Evolutionary conservation across 163 green algal species (phyloP), one percentile per base, ranked within the genome.

Genomic region (Volvox carteri): DNA sequence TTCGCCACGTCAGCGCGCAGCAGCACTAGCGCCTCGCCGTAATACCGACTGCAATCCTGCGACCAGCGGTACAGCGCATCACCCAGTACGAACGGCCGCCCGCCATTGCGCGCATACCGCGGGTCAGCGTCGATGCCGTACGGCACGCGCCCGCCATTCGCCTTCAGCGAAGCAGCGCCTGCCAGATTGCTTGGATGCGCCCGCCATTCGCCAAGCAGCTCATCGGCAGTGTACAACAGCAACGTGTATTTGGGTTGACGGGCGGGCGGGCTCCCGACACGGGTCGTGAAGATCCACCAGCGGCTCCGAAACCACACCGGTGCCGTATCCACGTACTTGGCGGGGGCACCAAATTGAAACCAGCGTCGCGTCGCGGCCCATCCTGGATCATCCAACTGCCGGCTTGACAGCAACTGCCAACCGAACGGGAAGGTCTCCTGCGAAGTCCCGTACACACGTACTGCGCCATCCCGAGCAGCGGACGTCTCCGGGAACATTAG

Each of bases 231-330:
- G 84, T 89, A 89, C 2, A 89, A 33, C 39, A 84, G 37, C 19
- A 89, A 46, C 23, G 70, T 89, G 41, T 89, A 89, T 39, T 89
- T 89, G 39, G 84, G 84, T 37, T 84, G 70, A n/a, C 72, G 44
- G 5, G 50, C 52, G 7, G 39, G 28, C 0, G 84, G 84, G 5
- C 39, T 44, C 4, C 84, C 84, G 18, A 84, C 72, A 0, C 70
- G 70, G 12, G 73, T 86, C 8, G 80, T 91, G 81, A 89, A 91
- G 16, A 91, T 86, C 87, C 80, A 89, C 87, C 87, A 91, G 7
- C 58, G 73, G 72, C 50, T 74, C 8, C 60, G 12, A 72, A 83
- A 83, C 50, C 73, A 60, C 16, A 89, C 65, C 5, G 79, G 79
- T 37, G 80, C 70, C 35, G 87, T 91, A 56, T 91, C 87, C 2